Percentiles rank a stretch among this genome's conserved stretches.
phyloP scores from a whole-genome alignment of 495 filamentous ascomycete genomes.

The Achaetomiella virescens region DNA sequence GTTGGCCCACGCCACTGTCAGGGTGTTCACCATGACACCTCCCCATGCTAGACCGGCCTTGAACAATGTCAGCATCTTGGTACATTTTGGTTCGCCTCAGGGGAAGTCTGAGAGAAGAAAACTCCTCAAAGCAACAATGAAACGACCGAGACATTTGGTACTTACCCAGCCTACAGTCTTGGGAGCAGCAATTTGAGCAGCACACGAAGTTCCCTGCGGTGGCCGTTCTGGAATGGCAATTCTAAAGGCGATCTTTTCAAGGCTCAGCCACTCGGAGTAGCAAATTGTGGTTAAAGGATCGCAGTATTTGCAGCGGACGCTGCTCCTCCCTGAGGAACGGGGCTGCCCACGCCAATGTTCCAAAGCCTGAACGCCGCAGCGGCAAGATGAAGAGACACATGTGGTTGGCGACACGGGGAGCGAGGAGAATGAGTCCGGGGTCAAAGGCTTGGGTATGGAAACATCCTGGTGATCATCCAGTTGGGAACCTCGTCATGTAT shows the following conservation, averaged over 20 bases:
- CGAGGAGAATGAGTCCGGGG: not conserved
- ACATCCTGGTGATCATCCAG: too few relatives aligned
- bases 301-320: conserved; percentile 25
- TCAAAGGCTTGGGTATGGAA: not conserved
- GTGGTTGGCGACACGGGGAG: not conserved
- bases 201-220: conserved; percentile 28
- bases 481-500: conserved; percentile 11
- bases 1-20: conserved; percentile 35
- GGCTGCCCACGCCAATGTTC: conserved; percentile 13
- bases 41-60: conserved; percentile 40
- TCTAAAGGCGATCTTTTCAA: conserved; percentile 29
- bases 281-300: conserved; percentile 30
- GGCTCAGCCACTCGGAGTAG: conserved; percentile 32
- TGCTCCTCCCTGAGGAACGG: conserved; percentile 17
- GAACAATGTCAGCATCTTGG: too few relatives aligned
- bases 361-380: conserved; percentile 22
- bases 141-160: too few relatives aligned
- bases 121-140: too few relatives aligned
- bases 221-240: conserved; percentile 37
- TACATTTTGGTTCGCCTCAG: too few relatives aligned
- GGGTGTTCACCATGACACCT: conserved; percentile 36
- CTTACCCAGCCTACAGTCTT: conserved; percentile 35
- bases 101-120: too few relatives aligned
- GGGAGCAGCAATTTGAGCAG: conserved; percentile 35
- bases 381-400: conserved; percentile 15